phyloP scores from a whole-genome alignment of 768 basidiomycete species.

The Galerina sulciceps region DNA sequence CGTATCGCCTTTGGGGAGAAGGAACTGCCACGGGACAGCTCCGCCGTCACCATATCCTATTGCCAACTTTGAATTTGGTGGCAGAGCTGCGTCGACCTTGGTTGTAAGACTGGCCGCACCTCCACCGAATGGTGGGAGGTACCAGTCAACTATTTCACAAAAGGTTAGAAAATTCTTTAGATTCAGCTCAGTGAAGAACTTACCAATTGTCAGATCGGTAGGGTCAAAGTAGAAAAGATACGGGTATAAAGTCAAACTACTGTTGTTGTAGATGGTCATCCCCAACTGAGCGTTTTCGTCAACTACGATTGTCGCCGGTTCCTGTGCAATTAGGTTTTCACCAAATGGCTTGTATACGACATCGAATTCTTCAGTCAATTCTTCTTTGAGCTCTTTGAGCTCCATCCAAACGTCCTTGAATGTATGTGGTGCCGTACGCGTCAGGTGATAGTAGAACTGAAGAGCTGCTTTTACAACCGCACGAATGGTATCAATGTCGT shows the following conservation, averaged over 20 bases:
- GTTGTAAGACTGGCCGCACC: constrained; percentile 23
- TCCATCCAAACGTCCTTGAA: constrained; percentile 34
- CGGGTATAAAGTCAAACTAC: constrained; percentile 36
- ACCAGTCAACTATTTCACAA: constrained; percentile 27
- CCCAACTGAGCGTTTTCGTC: constrained; percentile 32
- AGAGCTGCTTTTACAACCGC: constrained; percentile 19
- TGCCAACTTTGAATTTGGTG: constrained; percentile 28
- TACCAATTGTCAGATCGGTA: constrained; percentile 39
- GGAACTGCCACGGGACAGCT: constrained; percentile 33
- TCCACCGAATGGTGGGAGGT: constrained; percentile 30
- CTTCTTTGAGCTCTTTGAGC: constrained; percentile 26
- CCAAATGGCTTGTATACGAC: constrained; percentile 22
- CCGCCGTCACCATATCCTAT: constrained; percentile 47
- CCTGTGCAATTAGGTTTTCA: constrained; percentile 30
- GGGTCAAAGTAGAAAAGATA: constrained; percentile 49
- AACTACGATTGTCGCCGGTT: constrained; percentile 29
- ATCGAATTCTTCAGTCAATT: constrained; percentile 23
- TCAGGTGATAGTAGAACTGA: constrained; percentile 35
- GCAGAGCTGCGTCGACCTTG: constrained; percentile 29
- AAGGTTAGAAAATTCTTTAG: background rate
- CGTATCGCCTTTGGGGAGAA: constrained; percentile 30
- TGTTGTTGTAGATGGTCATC: constrained; percentile 38
- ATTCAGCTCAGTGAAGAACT: constrained; percentile 5
- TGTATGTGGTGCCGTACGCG: constrained; percentile 19
- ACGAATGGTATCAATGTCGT: constrained; percentile 17